A percentile compares a stretch with the other conserved stretches of the same genome.
Conservation (phyloP, 225 moss, liverwort and hornwort genomes). For the Ulota crispa region DNA sequence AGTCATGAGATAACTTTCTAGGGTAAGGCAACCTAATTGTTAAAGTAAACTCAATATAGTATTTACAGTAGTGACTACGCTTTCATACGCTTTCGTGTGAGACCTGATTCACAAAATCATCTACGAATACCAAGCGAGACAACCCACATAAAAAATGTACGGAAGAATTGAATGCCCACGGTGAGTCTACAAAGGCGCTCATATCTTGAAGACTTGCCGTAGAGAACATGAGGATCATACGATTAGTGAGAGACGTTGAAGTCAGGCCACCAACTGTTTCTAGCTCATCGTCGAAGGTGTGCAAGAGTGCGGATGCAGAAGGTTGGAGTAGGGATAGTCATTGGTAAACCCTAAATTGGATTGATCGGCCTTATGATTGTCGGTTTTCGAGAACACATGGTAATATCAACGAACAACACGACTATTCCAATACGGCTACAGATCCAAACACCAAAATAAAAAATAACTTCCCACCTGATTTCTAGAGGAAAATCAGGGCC, state of each 20-base stretch:
- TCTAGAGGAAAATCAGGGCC: background rate
- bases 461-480: background rate
- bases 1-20: too few species aligned
- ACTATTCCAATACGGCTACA: background rate
- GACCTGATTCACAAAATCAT: too few species aligned
- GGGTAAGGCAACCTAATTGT: too few species aligned
- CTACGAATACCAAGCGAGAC: too few species aligned
- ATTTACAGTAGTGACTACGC: too few species aligned
- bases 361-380: background rate
- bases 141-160: too few species aligned
- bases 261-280: background rate
- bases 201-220: background rate
- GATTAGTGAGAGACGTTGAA: background rate
- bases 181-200: background rate
- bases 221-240: background rate
- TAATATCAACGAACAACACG: background rate
- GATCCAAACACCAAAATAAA: background rate
- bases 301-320: background rate
- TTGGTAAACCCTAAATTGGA: background rate
- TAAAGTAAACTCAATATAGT: too few species aligned
- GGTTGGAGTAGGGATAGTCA: background rate
- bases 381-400: background rate
- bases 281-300: constrained; percentile 1
- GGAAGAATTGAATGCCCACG: too few species aligned
- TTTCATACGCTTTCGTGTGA: too few species aligned